Base-by-base conservation (phyloP, 495 filamentous ascomycete genomes). In the Penicillium herquei region DNA sequence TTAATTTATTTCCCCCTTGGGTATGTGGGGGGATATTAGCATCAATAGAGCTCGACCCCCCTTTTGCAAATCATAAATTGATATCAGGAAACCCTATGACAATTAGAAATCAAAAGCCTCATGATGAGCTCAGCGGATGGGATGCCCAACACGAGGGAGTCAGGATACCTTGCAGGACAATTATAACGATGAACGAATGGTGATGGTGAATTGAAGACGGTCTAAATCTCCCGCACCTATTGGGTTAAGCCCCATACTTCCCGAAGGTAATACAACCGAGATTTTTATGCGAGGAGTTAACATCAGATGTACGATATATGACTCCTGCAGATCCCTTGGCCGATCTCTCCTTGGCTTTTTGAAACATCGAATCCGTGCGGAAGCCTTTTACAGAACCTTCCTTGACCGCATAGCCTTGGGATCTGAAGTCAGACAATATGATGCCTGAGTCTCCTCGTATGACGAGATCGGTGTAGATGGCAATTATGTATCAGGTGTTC, bases 21-120 rank as follows among this genome's bases (percentile, higher is more conserved):
- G 59, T 54, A 68, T 63, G 62, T 66, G 65, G 65, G 65, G 65
- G 59, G 34, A 60, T 56, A 56, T 3, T 18, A 39, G 43, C 35
- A 33, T 62, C 64, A 58, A 60, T 68, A 61, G 52, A 57, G 48
- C 48, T 42, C 32, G 30, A 30, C 46, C 62, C 57, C 57, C 62
- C 59, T 67, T 40, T 62, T 59, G 52, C 58, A 33, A 54, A 37
- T 14, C 21, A 46, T 4, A 26, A 26, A 54, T 46, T 26, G 37
- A 39, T 17, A 39, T 33, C 31, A 13, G 16, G 46, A 30, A 56
- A 53, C 40, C 21, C 21, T 4, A 2, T 4, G 21, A 26, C 37
- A 32, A n/a, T 3, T 42, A 30, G 35, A 32, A 32, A 5, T 11
- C 14, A 26, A 44, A 44, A 30, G 37, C 40, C 21, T 35, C 51